Evolutionary conservation across 2,329 filamentous ascomycete species (phyloP), one percentile per base, ranked within the genome.

Genomic region (Claviceps lovelessii): DNA sequence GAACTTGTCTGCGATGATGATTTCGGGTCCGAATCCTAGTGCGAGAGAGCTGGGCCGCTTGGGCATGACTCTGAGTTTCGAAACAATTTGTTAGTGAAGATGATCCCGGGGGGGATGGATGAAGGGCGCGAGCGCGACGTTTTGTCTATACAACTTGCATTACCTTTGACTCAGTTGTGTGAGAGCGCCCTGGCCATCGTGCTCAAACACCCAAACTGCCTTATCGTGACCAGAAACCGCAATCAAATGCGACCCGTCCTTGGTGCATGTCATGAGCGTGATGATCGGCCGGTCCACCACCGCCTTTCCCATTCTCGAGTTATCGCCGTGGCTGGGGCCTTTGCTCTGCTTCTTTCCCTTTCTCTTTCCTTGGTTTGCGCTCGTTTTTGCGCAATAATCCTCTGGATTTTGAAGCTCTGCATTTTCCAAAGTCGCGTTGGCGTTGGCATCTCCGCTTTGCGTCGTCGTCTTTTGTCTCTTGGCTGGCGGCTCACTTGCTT

Each of bases 181-280:
- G 33, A 96, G 70, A 3, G 70, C 70, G 1, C 84, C 86, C 53
- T 78, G 69, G 2, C 76, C 71, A 35, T 81, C 76, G 56, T 90
- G 75, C 60, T 81, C 75, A 65, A 97, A 88, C 0, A 96, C 88
- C 67, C 88, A 87, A 45, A 98, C 77, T 51, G 80, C 83, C 73
- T 98, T 98, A 73, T 97, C 93, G 63, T 95, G 88, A n/a, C 81
- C 84, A 9, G 90, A 95, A 35, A 94, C 80, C 28, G 83, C 86
- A 46, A 95, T 73, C 23, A 94, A 67, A 70, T 95, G 75, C 46
- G 78, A 75, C 15, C 83, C 80, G 60, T 86, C 76, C 15, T 73
- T 67, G 0, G 88, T 85, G 33, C 79, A 71, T 28, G 79, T 73
- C 59, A 96, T 66, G 58, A 85, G 80, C 56, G 84, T 85, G 54